Evolutionary conservation across 2,329 filamentous ascomycete species (phyloP).

Genomic region (Penicillium janthinellum): DNA sequence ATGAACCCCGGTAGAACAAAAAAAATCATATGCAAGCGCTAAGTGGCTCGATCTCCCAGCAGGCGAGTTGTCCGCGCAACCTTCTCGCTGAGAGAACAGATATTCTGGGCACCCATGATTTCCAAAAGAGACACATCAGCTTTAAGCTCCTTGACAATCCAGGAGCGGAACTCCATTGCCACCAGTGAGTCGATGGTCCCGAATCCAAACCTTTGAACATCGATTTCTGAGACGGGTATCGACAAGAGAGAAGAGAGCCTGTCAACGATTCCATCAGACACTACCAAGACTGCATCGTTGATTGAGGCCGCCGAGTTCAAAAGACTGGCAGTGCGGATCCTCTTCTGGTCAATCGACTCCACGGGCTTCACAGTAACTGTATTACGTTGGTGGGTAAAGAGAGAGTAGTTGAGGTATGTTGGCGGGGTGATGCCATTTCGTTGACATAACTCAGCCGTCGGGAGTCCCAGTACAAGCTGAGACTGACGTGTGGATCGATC

Average conservation of each 20-base stretch:
- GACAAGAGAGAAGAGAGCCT: slow-evolving; percentile 26
- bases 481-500: not conserved
- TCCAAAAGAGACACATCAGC: slow-evolving; percentile 29
- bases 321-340: slow-evolving; percentile 10
- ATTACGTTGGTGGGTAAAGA: slow-evolving; percentile 26
- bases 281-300: slow-evolving; percentile 12
- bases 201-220: slow-evolving; percentile 26
- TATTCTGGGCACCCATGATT: slow-evolving; percentile 25
- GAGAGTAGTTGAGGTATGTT: slow-evolving; percentile 29
- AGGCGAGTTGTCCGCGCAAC: slow-evolving; percentile 16
- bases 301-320: slow-evolving; percentile 4
- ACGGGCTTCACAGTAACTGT: not conserved
- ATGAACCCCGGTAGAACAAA: not conserved
- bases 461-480: slow-evolving; percentile 23
- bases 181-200: slow-evolving; percentile 33
- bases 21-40: not conserved
- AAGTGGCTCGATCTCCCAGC: not conserved
- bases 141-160: slow-evolving; percentile 32
- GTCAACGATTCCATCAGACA: slow-evolving; percentile 20
- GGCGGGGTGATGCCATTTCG: slow-evolving; percentile 22
- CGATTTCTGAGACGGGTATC: slow-evolving; percentile 29
- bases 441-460: slow-evolving; percentile 22
- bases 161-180: slow-evolving; percentile 35
- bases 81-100: slow-evolving; percentile 22
- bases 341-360: slow-evolving; percentile 8